These are phyloP conservation scores for Yamadazyma nakazawae DNA, from an alignment of 805 yeast species.

Conservation along the genomic window DNA sequence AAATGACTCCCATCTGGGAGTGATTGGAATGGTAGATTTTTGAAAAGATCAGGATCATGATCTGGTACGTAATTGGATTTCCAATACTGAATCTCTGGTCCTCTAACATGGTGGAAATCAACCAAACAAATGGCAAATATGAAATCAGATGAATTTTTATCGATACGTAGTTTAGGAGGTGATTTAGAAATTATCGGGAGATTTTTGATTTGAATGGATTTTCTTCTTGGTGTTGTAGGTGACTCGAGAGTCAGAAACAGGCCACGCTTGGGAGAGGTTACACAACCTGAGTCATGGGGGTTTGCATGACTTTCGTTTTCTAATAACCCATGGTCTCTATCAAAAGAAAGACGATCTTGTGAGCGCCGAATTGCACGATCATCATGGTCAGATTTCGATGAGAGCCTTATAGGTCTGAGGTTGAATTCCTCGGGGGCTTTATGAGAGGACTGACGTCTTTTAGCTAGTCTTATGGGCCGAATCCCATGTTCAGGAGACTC, in stretches of 20 bases:
- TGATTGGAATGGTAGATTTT: slow-evolving; percentile 88
- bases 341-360: neutral
- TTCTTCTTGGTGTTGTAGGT: slow-evolving; percentile 14
- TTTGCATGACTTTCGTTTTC: neutral
- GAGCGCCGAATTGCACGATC: neutral
- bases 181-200: slow-evolving; percentile 27
- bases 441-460: slow-evolving; percentile 15
- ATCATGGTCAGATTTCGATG: slow-evolving; percentile 1
- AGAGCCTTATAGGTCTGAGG: slow-evolving; percentile 13
- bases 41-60: slow-evolving; percentile 55
- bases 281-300: neutral
- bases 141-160: slow-evolving; percentile 28
- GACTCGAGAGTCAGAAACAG: neutral
- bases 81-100: slow-evolving; percentile 96
- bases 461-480: slow-evolving; percentile 28
- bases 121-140: slow-evolving; percentile 85
- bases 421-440: slow-evolving; percentile 10
- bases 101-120: slow-evolving; percentile 87
- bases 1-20: slow-evolving; percentile 95
- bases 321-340: neutral
- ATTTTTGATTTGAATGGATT: slow-evolving; percentile 35
- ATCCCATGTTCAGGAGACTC: slow-evolving; percentile 9
- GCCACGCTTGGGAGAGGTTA: neutral
- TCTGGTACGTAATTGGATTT: slow-evolving; percentile 43
- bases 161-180: slow-evolving; percentile 9